A percentile compares a stretch with the other conserved stretches of the same genome.
phyloP scores from a whole-genome alignment of 2,329 filamentous ascomycete species.

The Aspergillaceae sp. region DNA sequence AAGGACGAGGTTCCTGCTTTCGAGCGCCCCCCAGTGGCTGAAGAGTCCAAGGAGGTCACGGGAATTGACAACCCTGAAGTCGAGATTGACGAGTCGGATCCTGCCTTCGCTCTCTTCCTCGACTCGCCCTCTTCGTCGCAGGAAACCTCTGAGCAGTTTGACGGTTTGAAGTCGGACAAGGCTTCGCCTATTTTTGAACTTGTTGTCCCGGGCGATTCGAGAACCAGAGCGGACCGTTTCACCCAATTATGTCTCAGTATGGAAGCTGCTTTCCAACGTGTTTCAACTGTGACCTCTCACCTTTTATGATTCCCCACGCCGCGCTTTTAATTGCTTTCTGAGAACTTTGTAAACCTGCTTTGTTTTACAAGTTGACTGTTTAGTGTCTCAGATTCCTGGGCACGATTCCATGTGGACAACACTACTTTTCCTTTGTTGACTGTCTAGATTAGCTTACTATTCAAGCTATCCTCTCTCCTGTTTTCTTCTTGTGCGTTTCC shows the following conservation, averaged over 20 bases:
- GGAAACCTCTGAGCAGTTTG: constrained; percentile 28
- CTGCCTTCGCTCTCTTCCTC: constrained; percentile 43
- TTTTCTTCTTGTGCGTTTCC: constrained; percentile 2
- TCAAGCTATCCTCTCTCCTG: constrained; percentile 3
- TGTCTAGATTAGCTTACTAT: constrained; percentile 5
- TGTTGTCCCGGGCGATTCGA: constrained; percentile 41
- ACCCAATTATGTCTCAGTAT: constrained; percentile 32
- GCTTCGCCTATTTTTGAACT: constrained; percentile 52
- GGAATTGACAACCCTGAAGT: constrained; percentile 26
- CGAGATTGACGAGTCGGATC: constrained; percentile 48
- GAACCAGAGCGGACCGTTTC: constrained; percentile 23
- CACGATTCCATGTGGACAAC: constrained; percentile 7
- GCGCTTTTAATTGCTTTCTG: constrained; percentile 8
- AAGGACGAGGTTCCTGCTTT: constrained; percentile 46
- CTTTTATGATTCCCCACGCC: constrained; percentile 28
- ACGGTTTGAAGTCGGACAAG: constrained; percentile 56
- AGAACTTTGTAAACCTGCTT: constrained; percentile 15
- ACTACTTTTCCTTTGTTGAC: constrained; percentile 17
- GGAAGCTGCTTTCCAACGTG: constrained; percentile 35
- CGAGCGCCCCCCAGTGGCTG: constrained; percentile 26
- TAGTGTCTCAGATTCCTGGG: constrained; percentile 6
- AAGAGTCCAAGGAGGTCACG: constrained; percentile 8
- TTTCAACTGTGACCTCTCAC: constrained; percentile 33
- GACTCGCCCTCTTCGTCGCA: constrained; percentile 38
- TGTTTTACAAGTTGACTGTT: constrained; percentile 1